Percentiles rank a stretch among this genome's conserved stretches.
Evolutionary conservation across 345 rosid species (phyloP).

Genomic region (Aegle marmelos): DNA sequence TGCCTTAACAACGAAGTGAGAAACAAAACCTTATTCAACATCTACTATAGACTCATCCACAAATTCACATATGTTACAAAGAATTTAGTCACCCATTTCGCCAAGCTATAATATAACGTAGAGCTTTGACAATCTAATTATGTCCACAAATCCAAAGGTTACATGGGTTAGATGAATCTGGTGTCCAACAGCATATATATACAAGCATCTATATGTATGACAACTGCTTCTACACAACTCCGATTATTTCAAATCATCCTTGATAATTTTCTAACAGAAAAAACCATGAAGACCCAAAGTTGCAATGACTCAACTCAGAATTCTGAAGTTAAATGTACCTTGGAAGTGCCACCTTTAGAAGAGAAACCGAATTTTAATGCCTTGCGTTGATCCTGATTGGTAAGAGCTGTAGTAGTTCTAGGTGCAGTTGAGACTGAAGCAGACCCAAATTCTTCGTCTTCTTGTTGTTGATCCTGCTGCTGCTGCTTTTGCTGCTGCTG

Average conservation of each 20-base stretch:
- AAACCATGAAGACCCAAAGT: background rate
- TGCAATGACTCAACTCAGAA: background rate
- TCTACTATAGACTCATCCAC: background rate
- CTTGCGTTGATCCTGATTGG: slow-evolving; percentile 80
- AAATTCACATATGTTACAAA: background rate
- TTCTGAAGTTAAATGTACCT: slow-evolving; percentile 42
- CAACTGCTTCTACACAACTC: background rate
- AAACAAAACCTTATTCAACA: background rate
- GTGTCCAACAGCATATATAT: too few relatives aligned
- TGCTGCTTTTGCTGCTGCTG: slow-evolving; percentile 53
- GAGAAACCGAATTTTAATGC: slow-evolving; percentile 85
- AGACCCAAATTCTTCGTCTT: slow-evolving; percentile 45
- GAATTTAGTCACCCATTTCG: background rate
- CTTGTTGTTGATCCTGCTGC: slow-evolving; percentile 47
- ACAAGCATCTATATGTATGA: background rate
- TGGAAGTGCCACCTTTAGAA: slow-evolving; percentile 59
- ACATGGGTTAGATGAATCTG: background rate
- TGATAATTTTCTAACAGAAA: background rate
- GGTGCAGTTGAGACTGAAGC: slow-evolving; percentile 28
- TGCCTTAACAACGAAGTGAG: background rate
- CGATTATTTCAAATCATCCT: background rate
- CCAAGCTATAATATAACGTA: background rate
- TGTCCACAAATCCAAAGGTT: background rate
- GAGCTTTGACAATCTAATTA: background rate
- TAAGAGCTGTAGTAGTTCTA: slow-evolving; percentile 41